Conservation (phyloP, 2,329 filamentous ascomycete species). For the Fusarium burgessii region DNA sequence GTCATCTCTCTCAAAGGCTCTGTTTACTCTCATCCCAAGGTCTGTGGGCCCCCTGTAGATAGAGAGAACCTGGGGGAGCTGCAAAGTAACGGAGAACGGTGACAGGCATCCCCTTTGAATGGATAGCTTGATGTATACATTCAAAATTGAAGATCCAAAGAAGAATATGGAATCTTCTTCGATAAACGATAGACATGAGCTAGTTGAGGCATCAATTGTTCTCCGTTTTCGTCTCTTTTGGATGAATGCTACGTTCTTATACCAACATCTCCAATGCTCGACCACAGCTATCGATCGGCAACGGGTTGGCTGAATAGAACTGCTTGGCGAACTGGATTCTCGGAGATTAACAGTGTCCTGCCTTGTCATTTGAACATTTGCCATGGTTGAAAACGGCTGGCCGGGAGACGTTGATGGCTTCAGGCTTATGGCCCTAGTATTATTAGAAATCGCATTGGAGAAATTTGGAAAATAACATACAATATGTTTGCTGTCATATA, state of each 20-base stretch:
- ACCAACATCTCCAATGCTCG: not conserved
- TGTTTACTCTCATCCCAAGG: accelerated
- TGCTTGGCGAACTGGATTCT: accelerated
- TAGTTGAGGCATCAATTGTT: not conserved
- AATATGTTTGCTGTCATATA: not conserved
- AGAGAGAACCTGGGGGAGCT: accelerated
- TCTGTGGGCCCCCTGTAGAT: accelerated
- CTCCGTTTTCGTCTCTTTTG: not conserved
- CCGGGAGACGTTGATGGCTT: too few species aligned
- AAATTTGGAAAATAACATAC: not conserved
- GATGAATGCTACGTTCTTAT: not conserved
- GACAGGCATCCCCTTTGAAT: accelerated
- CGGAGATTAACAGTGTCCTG: too few species aligned
- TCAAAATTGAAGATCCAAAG: not conserved
- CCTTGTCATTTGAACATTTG: too few species aligned
- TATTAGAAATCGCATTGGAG: too few species aligned
- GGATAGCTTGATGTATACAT: not conserved
- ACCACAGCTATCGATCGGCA: accelerated
- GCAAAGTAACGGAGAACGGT: accelerated
- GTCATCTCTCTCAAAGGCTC: not conserved
- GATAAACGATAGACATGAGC: not conserved
- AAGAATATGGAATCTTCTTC: not conserved
- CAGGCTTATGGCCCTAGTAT: too few species aligned
- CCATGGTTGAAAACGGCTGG: too few species aligned
- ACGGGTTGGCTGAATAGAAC: too few species aligned